Conservation (phyloP, 164 flowering plant species). For the Aristolochia californica region DNA sequence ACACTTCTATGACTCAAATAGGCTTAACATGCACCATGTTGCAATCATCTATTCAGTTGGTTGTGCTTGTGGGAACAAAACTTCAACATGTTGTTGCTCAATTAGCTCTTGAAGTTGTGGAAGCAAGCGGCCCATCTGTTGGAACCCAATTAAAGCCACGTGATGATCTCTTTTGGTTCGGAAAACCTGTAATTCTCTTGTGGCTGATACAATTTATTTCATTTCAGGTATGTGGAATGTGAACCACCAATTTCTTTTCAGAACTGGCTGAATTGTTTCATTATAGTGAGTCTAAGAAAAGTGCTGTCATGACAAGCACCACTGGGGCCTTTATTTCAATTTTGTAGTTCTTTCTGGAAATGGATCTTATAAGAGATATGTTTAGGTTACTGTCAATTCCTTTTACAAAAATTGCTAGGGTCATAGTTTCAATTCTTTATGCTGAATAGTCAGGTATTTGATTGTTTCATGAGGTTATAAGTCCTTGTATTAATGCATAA, state of each 20-base stretch:
- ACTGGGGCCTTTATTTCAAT: no score
- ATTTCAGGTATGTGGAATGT: conserved; percentile 52
- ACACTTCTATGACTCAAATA: conserved; percentile 3
- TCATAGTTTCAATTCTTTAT: neutral
- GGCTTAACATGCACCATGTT: neutral
- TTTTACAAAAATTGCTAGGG: neutral
- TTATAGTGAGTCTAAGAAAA: neutral
- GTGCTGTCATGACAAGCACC: no score
- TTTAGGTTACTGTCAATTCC: neutral
- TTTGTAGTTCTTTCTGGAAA: no score
- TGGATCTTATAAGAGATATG: neutral
- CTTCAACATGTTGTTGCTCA: conserved; percentile 86
- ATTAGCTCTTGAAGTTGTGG: conserved; percentile 71
- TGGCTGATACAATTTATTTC: conserved; percentile 84
- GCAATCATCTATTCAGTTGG: conserved; percentile 35
- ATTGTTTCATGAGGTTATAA: no score
- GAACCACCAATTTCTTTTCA: neutral
- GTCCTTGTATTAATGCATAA: no score
- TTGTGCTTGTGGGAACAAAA: conserved; percentile 89
- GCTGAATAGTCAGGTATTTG: neutral
- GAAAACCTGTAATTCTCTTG: conserved; percentile 65
- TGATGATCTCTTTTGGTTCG: conserved; percentile 87
- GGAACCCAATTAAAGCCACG: conserved; percentile 69
- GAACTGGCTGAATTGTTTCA: neutral
- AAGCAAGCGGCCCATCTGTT: conserved; percentile 40